Percentiles rank a stretch among this genome's conserved stretches.
These are phyloP conservation scores for Pulveroboletus sp. DNA, from an alignment of 768 basidiomycete species.

Conservation along the genomic window DNA sequence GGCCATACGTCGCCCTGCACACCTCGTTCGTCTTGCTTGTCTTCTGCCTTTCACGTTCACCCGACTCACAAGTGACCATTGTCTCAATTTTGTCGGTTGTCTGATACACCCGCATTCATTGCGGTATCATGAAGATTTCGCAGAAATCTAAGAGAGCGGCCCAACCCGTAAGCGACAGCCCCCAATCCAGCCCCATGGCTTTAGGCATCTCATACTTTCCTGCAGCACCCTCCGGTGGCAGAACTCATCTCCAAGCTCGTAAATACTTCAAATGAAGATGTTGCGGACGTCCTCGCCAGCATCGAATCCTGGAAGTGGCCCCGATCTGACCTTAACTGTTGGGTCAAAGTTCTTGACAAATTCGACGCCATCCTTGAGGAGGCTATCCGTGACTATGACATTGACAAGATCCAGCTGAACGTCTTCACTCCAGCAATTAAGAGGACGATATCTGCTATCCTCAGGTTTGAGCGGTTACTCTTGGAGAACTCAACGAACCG, in stretches of 20 bases:
- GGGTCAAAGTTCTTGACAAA: slow-evolving; percentile 94
- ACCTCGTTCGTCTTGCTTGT: slow-evolving; percentile 6
- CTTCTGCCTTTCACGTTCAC: slow-evolving; percentile 11
- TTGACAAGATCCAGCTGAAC: slow-evolving; percentile 80
- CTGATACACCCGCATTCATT: slow-evolving; percentile 38
- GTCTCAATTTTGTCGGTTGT: slow-evolving; percentile 7
- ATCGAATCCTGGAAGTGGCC: slow-evolving; percentile 92
- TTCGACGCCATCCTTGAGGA: slow-evolving; percentile 89
- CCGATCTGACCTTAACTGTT: slow-evolving; percentile 93
- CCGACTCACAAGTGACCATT: slow-evolving; percentile 1
- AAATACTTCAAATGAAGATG: slow-evolving; percentile 65
- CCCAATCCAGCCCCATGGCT: slow-evolving; percentile 1
- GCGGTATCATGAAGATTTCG: slow-evolving; percentile 81
- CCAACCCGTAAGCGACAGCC: slow-evolving; percentile 60
- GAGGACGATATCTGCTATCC: slow-evolving; percentile 72
- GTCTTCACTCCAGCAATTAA: slow-evolving; percentile 76
- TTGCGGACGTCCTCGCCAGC: slow-evolving; percentile 61
- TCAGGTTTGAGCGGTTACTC: slow-evolving; percentile 84
- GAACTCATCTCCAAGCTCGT: slow-evolving; percentile 74
- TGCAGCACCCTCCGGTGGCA: slow-evolving; percentile 74
- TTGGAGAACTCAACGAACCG: slow-evolving; percentile 98
- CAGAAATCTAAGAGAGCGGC: slow-evolving; percentile 81
- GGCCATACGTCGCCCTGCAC: slow-evolving; percentile 23
- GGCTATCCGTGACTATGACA: slow-evolving; percentile 78
- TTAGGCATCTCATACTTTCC: slow-evolving; percentile 8